Evolutionary conservation across 2,329 filamentous ascomycete genomes (phyloP).

Genomic region (Phialophora macrospora): DNA sequence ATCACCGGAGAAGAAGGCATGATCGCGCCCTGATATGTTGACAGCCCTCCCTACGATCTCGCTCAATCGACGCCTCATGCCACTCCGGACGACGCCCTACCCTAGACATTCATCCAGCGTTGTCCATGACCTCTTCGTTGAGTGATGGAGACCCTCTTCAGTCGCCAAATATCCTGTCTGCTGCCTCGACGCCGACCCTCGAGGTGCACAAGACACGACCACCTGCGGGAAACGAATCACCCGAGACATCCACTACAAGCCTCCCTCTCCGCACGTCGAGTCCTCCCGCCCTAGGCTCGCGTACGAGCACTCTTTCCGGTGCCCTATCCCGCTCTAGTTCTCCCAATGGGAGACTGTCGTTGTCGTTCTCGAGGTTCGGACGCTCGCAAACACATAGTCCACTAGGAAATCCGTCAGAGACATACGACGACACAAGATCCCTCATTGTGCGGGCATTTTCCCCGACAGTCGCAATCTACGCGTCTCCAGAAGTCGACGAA

Average conservation of each 20-base stretch:
- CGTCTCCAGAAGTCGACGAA: constrained; percentile 84
- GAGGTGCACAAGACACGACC: constrained; percentile 65
- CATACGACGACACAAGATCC: constrained; percentile 61
- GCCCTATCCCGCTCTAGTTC: constrained; percentile 71
- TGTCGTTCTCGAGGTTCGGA: constrained; percentile 57
- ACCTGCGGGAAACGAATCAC: constrained; percentile 56
- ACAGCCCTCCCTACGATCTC: background rate
- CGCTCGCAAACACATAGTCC: constrained; percentile 52
- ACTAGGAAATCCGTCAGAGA: constrained; percentile 59
- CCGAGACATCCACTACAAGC: constrained; percentile 58
- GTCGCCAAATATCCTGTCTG: constrained; percentile 23
- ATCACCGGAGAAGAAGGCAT: background rate
- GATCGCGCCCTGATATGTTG: constrained; percentile 22
- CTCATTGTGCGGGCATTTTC: constrained; percentile 84
- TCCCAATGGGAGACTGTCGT: constrained; percentile 64
- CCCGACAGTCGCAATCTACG: constrained; percentile 83
- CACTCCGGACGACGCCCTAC: constrained; percentile 23
- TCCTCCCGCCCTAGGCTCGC: constrained; percentile 62
- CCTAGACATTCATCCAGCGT: constrained; percentile 19
- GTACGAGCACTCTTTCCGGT: constrained; percentile 67
- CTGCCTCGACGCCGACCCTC: constrained; percentile 62
- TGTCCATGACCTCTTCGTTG: constrained; percentile 40
- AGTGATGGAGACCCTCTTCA: constrained; percentile 38
- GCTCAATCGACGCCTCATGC: constrained; percentile 22
- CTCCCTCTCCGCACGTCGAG: constrained; percentile 63